A percentile compares a stretch with the other conserved stretches of the same genome.
These are phyloP conservation scores for Saccharomycopsis hybrid DNA, from an alignment of 1,139 yeast species.

Conservation along the genomic window DNA sequence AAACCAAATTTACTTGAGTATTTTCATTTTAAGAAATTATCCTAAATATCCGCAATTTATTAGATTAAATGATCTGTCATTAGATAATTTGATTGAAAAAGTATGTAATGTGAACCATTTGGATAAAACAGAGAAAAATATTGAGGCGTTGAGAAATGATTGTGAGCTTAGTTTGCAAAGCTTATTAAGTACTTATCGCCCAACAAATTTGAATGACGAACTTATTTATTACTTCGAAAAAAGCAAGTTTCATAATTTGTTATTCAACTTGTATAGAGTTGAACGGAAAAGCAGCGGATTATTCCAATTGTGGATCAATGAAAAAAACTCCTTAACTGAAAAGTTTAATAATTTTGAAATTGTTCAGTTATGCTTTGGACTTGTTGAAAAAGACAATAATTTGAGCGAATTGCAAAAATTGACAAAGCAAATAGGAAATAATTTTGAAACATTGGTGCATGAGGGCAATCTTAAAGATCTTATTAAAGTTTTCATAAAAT, in stretches of 20 bases:
- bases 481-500: slow-evolving; percentile 33
- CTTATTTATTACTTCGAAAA: slow-evolving; percentile 47
- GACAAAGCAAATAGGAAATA: slow-evolving; percentile 33
- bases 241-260: slow-evolving; percentile 50
- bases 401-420: slow-evolving; percentile 25
- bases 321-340: slow-evolving; percentile 23
- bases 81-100: slow-evolving; percentile 42
- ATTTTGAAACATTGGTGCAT: slow-evolving; percentile 31
- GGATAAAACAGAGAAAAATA: slow-evolving; percentile 23
- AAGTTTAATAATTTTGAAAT: slow-evolving; percentile 27
- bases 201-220: slow-evolving; percentile 39
- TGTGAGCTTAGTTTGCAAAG: slow-evolving; percentile 71
- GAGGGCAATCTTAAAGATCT: slow-evolving; percentile 33
- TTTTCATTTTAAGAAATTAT: slow-evolving; percentile 69
- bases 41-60: slow-evolving; percentile 79
- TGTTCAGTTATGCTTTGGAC: slow-evolving; percentile 36
- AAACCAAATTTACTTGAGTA: slow-evolving; percentile 39
- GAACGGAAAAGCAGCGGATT: slow-evolving; percentile 50
- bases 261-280: slow-evolving; percentile 49
- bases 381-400: slow-evolving; percentile 26
- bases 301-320: slow-evolving; percentile 34
- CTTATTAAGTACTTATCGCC: slow-evolving; percentile 55
- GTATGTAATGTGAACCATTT: slow-evolving; percentile 42
- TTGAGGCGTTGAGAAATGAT: slow-evolving; percentile 37
- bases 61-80: slow-evolving; percentile 52